Evolutionary conservation across 495 filamentous ascomycete genomes (phyloP), one percentile per base, ranked within the genome.

Genomic region (Glarea lozoyensis): DNA sequence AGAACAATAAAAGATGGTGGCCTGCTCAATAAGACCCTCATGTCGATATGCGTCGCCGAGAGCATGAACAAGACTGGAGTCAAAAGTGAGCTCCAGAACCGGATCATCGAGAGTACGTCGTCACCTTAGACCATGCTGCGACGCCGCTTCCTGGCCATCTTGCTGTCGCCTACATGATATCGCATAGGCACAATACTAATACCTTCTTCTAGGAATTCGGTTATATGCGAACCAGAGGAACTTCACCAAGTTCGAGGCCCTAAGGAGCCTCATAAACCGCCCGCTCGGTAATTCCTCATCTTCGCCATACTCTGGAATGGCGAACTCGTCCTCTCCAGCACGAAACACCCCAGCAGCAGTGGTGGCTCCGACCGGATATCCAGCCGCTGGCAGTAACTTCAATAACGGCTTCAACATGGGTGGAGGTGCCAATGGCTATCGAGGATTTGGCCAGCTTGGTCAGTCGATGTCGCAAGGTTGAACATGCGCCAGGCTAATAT

Each of bases 71-170:
- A 85, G 29, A 83, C 76, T 20, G 92, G 92, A 7, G 77, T 86
- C 46, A 98, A 98, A 64, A 69, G 76, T 20, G 70, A 81, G 15
- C 64, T 97, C 31, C 88, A 94, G 59, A 60, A 62, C 19, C 81
- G 89, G 46, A 80, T 96, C 36, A 77, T 81, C 46, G 57, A 73
- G 20, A 75, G 92, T 96, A 67, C 60, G 84, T 78, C 42, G n/a
- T 36, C 43, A 37, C 21, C 38, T n/a, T 29, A 29, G 25, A 29
- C 7, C 7, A n/a, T 7, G 7, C 25, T 7, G 7, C 25, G n/a
- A 13, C 31, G 31, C n/a, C 12, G 12, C 31, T 34, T 34, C 6
- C 31, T 29, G 25, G 25, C n/a, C 22, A 41, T 23, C 24, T 30
- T 16, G 21, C 20, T 17, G 18, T 4, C 12, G 15, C 41, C 18